phyloP scores from a whole-genome alignment of 2,329 filamentous ascomycete genomes.

The Alternaria sp. region DNA sequence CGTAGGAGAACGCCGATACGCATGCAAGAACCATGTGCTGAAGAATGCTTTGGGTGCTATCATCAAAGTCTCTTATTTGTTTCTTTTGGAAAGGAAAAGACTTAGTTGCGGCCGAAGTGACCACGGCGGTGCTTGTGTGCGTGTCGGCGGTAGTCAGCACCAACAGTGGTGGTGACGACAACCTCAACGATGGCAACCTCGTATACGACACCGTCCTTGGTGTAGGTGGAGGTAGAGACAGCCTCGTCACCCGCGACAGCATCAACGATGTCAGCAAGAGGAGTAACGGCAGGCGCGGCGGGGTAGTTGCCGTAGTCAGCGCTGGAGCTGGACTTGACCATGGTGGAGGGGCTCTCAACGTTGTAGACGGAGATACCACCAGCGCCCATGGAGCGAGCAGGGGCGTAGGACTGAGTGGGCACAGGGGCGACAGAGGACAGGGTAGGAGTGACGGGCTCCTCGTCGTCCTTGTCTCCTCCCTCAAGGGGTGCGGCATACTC shows the following conservation, averaged over 20 bases:
- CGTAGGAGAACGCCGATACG: slow-evolving; percentile 1
- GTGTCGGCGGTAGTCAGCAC: slow-evolving; percentile 30
- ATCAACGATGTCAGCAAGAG: slow-evolving; percentile 24
- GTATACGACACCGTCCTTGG: slow-evolving; percentile 54
- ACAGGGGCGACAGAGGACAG: slow-evolving; percentile 31
- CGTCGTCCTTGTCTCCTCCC: slow-evolving; percentile 27
- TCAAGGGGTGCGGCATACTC: slow-evolving; percentile 48
- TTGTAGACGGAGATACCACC: slow-evolving; percentile 47
- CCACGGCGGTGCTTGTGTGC: slow-evolving; percentile 36
- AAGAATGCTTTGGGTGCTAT: background rate
- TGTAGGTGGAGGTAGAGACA: slow-evolving; percentile 54
- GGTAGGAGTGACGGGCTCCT: slow-evolving; percentile 33
- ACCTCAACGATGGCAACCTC: slow-evolving; percentile 57
- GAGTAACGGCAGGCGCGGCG: slow-evolving; percentile 24
- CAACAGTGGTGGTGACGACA: slow-evolving; percentile 53
- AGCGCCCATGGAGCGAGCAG: slow-evolving; percentile 39
- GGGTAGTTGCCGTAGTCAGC: background rate
- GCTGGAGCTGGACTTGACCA: slow-evolving; percentile 12
- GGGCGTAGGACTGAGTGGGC: slow-evolving; percentile 47
- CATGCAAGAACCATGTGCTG: slow-evolving; percentile 2
- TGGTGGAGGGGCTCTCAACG: slow-evolving; percentile 25
- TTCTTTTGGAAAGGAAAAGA: background rate
- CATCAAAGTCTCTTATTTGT: slow-evolving; percentile 5
- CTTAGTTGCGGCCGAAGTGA: slow-evolving; percentile 15
- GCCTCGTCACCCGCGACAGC: slow-evolving; percentile 24